Conservation (phyloP, 768 basidiomycete genomes). For the Peribolospora kevripleyi region DNA sequence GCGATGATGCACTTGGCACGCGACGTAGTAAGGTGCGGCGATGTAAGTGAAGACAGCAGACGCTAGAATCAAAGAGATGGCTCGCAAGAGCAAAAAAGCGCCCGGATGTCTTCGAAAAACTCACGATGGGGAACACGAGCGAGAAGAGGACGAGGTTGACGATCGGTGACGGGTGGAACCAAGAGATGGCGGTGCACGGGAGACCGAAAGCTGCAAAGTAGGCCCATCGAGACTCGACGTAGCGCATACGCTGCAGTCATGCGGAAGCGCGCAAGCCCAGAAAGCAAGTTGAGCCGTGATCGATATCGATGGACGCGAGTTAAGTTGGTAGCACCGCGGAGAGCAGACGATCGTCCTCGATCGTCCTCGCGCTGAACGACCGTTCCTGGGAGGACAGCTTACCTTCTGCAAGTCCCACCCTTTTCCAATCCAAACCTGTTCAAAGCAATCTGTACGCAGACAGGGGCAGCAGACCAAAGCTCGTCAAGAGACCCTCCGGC, state of each 20-base stretch:
- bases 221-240: slow-evolving; percentile 69
- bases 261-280: slow-evolving; percentile 46
- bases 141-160: slow-evolving; percentile 67
- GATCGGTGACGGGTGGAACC: slow-evolving; percentile 4
- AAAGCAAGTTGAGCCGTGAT: slow-evolving; percentile 37
- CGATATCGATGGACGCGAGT: too few species aligned
- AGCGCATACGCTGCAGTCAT: slow-evolving; percentile 38
- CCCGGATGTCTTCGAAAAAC: too few species aligned
- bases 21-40: too few species aligned
- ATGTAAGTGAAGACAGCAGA: too few species aligned
- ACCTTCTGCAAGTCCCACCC: slow-evolving; percentile 6
- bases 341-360: not conserved
- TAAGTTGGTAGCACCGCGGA: not conserved
- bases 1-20: too few species aligned
- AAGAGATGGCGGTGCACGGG: slow-evolving; percentile 12
- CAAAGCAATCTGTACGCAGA: not conserved
- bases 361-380: not conserved
- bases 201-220: slow-evolving; percentile 65
- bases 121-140: slow-evolving; percentile 37
- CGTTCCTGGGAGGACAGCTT: slow-evolving; percentile 7
- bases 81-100: too few species aligned
- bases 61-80: too few species aligned
- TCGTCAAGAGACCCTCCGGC: too few species aligned
- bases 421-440: not conserved
- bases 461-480: too few species aligned